Base-by-base conservation (phyloP, 2,329 filamentous ascomycete genomes). In the Aspergillus hiratsukae region DNA sequence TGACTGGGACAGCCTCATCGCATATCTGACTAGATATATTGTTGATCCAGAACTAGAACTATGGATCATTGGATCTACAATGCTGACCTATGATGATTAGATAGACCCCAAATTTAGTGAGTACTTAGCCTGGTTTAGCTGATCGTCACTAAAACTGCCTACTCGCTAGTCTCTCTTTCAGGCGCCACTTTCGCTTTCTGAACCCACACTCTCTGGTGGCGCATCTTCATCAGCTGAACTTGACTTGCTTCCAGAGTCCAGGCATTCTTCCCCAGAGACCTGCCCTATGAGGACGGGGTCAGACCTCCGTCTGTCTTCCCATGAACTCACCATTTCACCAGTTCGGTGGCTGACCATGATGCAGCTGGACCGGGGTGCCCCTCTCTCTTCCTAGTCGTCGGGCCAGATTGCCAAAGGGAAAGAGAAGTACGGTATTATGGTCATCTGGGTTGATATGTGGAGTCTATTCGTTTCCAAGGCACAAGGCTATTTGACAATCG, bases 191-290 rank as follows among this genome's bases (percentile, higher is more conserved):
- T 43, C 55, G 53, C 48, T 43, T 52, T 35, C 52, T 58, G 51
- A 54, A 54, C 55, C 49, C 54, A 52, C 57, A 53, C 51, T 49
- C 54, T 46, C 51, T 29, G 56, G 64, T 66, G 64, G 64, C 64
- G 64, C 62, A 62, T 49, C 45, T 19, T 40, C 59, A 55, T 46
- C 59, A 66, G 64, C 64, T 66, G 64, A 66, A 64, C 57, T 52
- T 55, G 51, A 50, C 58, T 54, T 52, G 55, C 55, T 48, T 58
- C 45, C 55, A 50, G 54, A 53, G 48, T 57, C 45, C 56, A 54
- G 58, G 61, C 58, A 52, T 62, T 57, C 52, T 52, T 58, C 55
- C 55, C 41, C 21, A 23, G 51, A 43, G 48, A 56, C 56, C 57
- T 58, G 51, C 56, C 54, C 61, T 62, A 58, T 57, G 43, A 58